These are phyloP conservation scores for Schwanniomyces occidentalis DNA, from an alignment of 805 yeast species.

Conservation along the genomic window DNA sequence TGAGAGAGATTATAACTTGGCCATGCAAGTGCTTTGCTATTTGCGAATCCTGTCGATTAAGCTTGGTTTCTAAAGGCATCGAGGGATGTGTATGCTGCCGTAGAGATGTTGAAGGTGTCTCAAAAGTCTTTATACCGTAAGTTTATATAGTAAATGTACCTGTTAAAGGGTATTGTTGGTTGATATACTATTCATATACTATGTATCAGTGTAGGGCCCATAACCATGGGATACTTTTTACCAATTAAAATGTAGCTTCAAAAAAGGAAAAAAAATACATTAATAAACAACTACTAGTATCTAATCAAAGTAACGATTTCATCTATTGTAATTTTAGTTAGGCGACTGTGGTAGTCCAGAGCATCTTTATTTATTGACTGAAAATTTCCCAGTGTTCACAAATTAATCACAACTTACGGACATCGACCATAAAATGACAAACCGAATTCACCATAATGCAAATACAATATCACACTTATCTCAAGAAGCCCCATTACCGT, in stretches of 20 bases:
- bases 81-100: slow-evolving; percentile 86
- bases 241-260: no score
- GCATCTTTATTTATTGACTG: no score
- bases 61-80: slow-evolving; percentile 70
- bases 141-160: not conserved
- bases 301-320: no score
- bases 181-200: no score
- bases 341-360: no score
- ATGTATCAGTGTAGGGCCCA: not conserved
- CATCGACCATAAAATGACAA: slow-evolving; percentile 11
- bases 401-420: no score
- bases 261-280: no score
- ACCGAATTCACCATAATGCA: slow-evolving; percentile 13
- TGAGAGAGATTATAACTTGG: slow-evolving; percentile 82
- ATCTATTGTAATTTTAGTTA: no score
- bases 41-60: slow-evolving; percentile 79
- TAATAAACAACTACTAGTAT: no score
- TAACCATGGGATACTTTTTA: not conserved
- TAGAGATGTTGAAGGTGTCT: slow-evolving; percentile 65
- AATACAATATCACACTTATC: slow-evolving; percentile 15
- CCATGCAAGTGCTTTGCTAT: slow-evolving; percentile 90
- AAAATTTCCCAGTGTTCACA: no score
- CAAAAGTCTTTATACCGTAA: slow-evolving; percentile 59
- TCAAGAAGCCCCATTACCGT: slow-evolving; percentile 16
- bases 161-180: no score